Evolutionary conservation across 176 grass and related monocot genomes (phyloP).

Genomic region (Alopecurus myosuroides): DNA sequence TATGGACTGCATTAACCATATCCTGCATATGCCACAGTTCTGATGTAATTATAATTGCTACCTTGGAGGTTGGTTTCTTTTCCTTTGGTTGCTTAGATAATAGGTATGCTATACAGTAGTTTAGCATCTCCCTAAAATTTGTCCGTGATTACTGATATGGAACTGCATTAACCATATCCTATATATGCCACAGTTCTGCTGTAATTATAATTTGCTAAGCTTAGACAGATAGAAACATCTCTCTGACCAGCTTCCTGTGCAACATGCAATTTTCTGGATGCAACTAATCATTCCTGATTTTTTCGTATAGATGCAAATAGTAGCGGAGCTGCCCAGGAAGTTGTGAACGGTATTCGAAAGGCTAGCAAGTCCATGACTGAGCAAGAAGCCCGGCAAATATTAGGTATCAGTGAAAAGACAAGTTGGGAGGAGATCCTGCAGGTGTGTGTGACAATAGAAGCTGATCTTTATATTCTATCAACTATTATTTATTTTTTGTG

Average conservation of each 20-base stretch:
- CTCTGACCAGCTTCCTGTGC: too few species aligned
- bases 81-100: too few species aligned
- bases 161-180: too few species aligned
- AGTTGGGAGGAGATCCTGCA: constrained; percentile 75
- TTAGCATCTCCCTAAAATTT: too few species aligned
- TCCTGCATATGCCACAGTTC: background rate
- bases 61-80: too few species aligned
- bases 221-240: too few species aligned
- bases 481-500: background rate
- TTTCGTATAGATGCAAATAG: constrained; percentile 66
- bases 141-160: too few species aligned
- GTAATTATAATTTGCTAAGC: too few species aligned
- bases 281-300: background rate
- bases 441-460: constrained; percentile 29
- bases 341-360: constrained; percentile 67
- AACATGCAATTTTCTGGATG: background rate
- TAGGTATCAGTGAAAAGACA: constrained; percentile 61
- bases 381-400: constrained; percentile 82
- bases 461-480: background rate
- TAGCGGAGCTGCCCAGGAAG: constrained; percentile 83
- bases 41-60: background rate
- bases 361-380: constrained; percentile 68
- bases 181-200: too few species aligned
- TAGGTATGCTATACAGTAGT: background rate
- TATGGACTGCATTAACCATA: background rate